Evolutionary conservation across 176 grass and related monocot genomes (phyloP).

Genomic region (Coix lacrymajobi): DNA sequence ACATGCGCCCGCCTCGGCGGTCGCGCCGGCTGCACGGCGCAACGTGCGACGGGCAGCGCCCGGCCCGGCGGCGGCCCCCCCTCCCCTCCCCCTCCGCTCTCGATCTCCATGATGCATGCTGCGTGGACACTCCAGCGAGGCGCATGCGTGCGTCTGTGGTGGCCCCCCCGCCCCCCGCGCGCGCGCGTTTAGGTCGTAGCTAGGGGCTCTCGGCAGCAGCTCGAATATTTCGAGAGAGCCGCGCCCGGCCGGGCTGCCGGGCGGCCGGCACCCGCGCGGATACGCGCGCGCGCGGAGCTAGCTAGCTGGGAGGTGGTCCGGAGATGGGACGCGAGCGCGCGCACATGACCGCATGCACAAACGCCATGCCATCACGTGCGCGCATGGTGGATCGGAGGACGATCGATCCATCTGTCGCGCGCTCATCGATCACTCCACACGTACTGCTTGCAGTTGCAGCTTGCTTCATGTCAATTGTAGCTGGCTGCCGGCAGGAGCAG

Average conservation of each 20-base stretch:
- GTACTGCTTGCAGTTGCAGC: too few species aligned
- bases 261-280: conserved; percentile 20
- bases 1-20: conserved; percentile 48
- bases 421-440: too few species aligned
- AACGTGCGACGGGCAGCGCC: conserved; percentile 41
- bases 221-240: conserved; percentile 47
- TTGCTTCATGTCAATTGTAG: not conserved
- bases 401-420: not conserved
- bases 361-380: conserved; percentile 17
- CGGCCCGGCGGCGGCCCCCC: not conserved
- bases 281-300: not conserved
- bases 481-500: not conserved
- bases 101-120: conserved; percentile 36
- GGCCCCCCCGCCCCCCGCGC: not conserved
- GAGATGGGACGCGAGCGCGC: conserved; percentile 31
- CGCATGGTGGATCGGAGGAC: not conserved
- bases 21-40: conserved; percentile 33
- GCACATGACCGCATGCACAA: conserved; percentile 26
- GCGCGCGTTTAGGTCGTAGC: not conserved
- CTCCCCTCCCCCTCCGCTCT: not conserved
- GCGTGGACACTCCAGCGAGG: conserved; percentile 11
- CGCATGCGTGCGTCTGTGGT: not conserved
- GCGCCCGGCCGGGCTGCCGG: conserved; percentile 15
- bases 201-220: too few species aligned
- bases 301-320: not conserved